Evolutionary conservation across 106 monocot species (phyloP), one percentile per base, ranked within the genome.

Genomic region (Hemerocallis citrina): DNA sequence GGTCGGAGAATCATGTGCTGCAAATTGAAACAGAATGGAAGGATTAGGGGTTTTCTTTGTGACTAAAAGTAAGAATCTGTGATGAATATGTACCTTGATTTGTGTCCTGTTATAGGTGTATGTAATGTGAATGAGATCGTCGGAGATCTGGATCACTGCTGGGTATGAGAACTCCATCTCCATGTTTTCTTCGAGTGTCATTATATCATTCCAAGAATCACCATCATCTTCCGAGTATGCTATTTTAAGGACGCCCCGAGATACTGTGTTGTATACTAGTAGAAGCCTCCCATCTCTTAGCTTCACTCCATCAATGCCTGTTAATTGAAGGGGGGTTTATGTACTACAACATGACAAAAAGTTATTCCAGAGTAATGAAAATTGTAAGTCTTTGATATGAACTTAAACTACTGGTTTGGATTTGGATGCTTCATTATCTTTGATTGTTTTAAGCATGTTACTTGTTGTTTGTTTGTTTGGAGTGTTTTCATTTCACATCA

Each of bases 31-130:
- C n/a, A n/a, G n/a, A n/a, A n/a, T n/a, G n/a, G n/a, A n/a, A n/a
- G n/a, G n/a, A 48, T 15, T 19, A 49, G 47, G 20, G 19, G 16
- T 2, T 49, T 17, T 15, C 15, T 19, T n/a, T n/a, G n/a, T n/a
- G n/a, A n/a, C n/a, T n/a, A n/a, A n/a, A n/a, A n/a, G n/a, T n/a
- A n/a, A n/a, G n/a, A n/a, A n/a, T n/a, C n/a, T n/a, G n/a, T n/a
- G n/a, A 64, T n/a, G 12, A 31, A 11, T n/a, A n/a, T n/a, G n/a
- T 46, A 98, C 96, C 91, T 98, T 98, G 35, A 98, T 92, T 68
- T 98, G 96, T 32, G 79, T 85, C 68, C 96, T 84, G 67, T 92
- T 92, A 72, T 98, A 98, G 10, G 91, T 92, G 69, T 92, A 98
- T 11, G 91, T 98, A 23, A 92, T 32, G 60, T 92, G 98, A 34